Evolutionary conservation across 148 eudicot species (phyloP), one percentile per base, ranked within the genome.

Genomic region (Vaccinium vitisidaea): DNA sequence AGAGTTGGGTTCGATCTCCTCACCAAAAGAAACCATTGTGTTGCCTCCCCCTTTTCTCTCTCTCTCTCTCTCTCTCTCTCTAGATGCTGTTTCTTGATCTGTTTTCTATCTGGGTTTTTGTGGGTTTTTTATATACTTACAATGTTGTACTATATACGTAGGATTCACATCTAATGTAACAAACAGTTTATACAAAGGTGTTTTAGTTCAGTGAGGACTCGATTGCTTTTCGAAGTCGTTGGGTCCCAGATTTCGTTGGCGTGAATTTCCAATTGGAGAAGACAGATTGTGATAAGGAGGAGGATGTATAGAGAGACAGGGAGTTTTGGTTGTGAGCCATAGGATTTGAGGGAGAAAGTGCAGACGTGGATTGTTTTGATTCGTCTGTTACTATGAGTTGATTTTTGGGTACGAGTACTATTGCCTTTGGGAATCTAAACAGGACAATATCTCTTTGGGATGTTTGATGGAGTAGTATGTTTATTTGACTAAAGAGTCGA

Each of bases 21-120:
- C 56, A 78, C 80, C 59, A 21, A 25, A 53, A 25, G 80, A 53
- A 52, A 46, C 80, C 80, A 78, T 78, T 19, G 80, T 27, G 43
- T 53, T 23, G 59, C 32, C 32, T 27, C 74, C 59, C 54, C 15
- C 0, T 3, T 15, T 19, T 55, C 25, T 75, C n/a, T 30, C 36
- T 43, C 71, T n/a, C 46, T 13, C 14, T 23, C 30, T 13, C 52
- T 78, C 30, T 59, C 36, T 21, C 71, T 58, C 53, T 59, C 15
- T 59, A 2, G 27, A 0, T 59, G 71, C 69, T 80, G 52, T 19
- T 61, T 80, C 52, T 80, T 46, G 75, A 43, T 55, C 30, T 43
- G 53, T 56, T 58, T 56, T 56, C 52, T 80, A 16, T 70, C 70
- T 23, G 9, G 7, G 39, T 43, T 53, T 67, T 14, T 58, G 18